These are phyloP conservation scores for Lomentospora prolificans DNA, from an alignment of 2,329 filamentous ascomycete genomes.

Conservation along the genomic window DNA sequence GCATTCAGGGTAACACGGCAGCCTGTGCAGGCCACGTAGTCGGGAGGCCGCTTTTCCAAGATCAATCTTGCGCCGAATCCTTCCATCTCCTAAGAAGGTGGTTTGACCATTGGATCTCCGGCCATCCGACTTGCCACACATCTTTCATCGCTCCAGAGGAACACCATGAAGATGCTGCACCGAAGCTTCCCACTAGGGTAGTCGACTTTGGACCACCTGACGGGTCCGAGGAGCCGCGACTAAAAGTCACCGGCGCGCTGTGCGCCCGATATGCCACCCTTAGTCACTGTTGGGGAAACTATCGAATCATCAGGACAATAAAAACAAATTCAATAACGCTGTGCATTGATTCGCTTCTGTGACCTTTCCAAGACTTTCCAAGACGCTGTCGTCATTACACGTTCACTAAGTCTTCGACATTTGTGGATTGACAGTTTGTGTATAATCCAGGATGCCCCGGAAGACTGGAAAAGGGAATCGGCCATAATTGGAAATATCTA, in stretches of 20 bases:
- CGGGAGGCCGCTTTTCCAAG: background rate
- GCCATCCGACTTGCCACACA: background rate
- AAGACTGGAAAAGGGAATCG: conserved; percentile 14
- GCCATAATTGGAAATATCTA: conserved; percentile 14
- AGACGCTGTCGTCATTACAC: conserved; percentile 12
- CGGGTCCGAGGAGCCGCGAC: background rate
- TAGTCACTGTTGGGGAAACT: conserved; percentile 21
- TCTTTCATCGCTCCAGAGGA: background rate
- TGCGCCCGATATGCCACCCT: conserved; percentile 11
- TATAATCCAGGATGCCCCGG: conserved; percentile 1
- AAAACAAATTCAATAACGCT: conserved; percentile 9
- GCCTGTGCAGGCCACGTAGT: background rate
- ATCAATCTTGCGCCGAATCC: background rate
- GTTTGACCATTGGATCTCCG: background rate
- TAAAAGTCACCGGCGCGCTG: background rate
- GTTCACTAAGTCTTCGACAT: conserved; percentile 10
- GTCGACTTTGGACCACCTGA: background rate
- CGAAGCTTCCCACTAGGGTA: background rate
- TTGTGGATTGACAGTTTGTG: conserved; percentile 14
- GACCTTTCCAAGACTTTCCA: conserved; percentile 12
- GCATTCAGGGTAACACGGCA: background rate
- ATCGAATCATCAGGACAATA: conserved; percentile 22
- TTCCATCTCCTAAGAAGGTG: background rate
- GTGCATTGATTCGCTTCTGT: conserved; percentile 9
- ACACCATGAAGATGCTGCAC: background rate